Evolutionary conservation across 2,329 filamentous ascomycete species (phyloP), one percentile per base, ranked within the genome.

Genomic region (Periglandula ipomoeae): DNA sequence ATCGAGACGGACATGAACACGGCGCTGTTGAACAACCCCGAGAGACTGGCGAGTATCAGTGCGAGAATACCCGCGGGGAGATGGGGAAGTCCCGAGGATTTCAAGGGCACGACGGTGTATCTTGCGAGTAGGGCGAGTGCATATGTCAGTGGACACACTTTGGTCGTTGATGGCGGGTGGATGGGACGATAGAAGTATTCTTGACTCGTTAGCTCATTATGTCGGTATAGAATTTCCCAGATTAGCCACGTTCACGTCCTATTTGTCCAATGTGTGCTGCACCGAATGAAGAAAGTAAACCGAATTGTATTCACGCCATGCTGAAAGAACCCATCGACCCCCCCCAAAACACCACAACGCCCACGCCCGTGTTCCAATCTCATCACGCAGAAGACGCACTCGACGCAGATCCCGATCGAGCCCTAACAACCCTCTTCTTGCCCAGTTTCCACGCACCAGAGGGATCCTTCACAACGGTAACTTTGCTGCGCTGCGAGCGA

Each of bases 1-100:
- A 87, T 95, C 58, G 86, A 79, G 44, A 95, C 89, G n/a, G 89
- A 95, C 52, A 95, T 95, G 90, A 96, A 95, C 64, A 77, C 75
- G 55, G 89, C 89, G 3, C 67, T 96, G 60, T 79, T 95, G 39
- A 78, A 82, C 45, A 82, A 95, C 65, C 66, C 77, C 58, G 78
- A 76, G 56, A 72, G 89, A 32, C 75, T 85, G 52, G 79, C 74
- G 54, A 84, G 84, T 59, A 95, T 95, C 57, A 76, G 86, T 60
- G 81, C 80, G 30, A 73, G 89, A 49, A 95, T 95, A 58, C 89
- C 89, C 0, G 87, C 87, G 1, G 89, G 85, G 0, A 72, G 88
- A 56, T 95, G 89, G 89, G 89, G 88, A 0, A 74, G 65, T 10
- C 85, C 89, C 0, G 88, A 94, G 23, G 90, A 96, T 59, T 95